phyloP scores from a whole-genome alignment of 768 basidiomycete genomes.

The Tulasnella sp. region DNA sequence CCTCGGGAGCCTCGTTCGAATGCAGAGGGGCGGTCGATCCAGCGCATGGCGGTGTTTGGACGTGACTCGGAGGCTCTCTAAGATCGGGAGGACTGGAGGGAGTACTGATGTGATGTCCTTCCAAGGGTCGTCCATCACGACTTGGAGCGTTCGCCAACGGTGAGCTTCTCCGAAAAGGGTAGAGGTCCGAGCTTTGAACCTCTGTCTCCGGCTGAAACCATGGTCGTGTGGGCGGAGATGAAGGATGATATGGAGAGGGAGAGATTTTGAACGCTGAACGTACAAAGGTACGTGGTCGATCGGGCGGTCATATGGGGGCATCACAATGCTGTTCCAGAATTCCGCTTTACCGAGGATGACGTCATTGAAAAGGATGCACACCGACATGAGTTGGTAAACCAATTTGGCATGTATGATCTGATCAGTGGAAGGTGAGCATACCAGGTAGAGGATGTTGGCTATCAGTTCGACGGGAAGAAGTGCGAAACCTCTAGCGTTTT shows the following conservation, averaged over 20 bases:
- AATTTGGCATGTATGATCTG: background rate
- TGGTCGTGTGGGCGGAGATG: background rate
- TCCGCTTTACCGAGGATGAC: background rate
- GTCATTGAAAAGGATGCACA: conserved; percentile 8
- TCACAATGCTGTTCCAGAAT: conserved; percentile 1
- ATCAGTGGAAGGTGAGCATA: background rate
- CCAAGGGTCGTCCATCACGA: background rate
- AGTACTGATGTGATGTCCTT: background rate
- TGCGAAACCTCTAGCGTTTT: background rate
- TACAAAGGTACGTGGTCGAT: background rate
- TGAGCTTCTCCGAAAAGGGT: background rate
- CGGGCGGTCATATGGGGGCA: conserved; percentile 1
- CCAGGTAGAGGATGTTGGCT: background rate
- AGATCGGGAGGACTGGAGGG: background rate
- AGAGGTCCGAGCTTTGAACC: background rate
- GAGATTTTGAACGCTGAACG: background rate
- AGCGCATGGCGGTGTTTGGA: background rate
- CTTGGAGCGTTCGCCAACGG: background rate
- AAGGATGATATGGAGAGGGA: background rate
- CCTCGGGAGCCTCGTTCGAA: background rate
- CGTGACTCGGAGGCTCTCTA: background rate
- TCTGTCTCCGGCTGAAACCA: background rate
- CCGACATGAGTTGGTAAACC: conserved; percentile 4
- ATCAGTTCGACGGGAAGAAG: background rate
- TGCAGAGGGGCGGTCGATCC: background rate